Conservation (phyloP, 805 yeast genomes). For the Cyberlindnera suaveolens region DNA sequence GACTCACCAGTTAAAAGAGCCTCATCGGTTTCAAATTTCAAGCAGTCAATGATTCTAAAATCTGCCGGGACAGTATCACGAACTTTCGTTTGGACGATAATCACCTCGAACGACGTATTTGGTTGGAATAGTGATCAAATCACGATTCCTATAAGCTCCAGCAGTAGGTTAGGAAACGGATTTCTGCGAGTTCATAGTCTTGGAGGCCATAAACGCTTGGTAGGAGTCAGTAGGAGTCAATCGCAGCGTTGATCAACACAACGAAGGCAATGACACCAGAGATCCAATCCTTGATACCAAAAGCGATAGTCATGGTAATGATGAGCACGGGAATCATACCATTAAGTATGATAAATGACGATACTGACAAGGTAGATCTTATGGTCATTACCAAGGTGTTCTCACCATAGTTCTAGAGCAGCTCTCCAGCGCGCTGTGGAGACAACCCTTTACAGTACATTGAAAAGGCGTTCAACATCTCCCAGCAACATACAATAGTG, state of each 20-base stretch:
- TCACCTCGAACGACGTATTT: constrained; percentile 72
- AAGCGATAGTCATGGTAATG: too few species aligned
- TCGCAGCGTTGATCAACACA: constrained; percentile 52
- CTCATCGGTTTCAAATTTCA: not conserved
- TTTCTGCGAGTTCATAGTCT: constrained; percentile 70
- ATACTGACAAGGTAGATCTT: too few species aligned
- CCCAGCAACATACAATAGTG: too few species aligned
- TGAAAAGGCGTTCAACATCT: too few species aligned
- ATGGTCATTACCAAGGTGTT: too few species aligned
- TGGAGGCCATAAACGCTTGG: constrained; percentile 70
- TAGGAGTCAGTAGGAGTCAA: constrained; percentile 67
- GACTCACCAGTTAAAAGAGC: constrained; percentile 65
- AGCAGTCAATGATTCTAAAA: too few species aligned
- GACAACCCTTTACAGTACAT: too few species aligned
- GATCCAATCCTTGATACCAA: too few species aligned
- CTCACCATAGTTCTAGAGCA: too few species aligned
- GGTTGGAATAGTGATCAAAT: constrained; percentile 50
- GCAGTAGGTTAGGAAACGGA: constrained; percentile 69
- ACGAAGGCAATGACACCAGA: constrained; percentile 39
- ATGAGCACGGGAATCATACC: too few species aligned
- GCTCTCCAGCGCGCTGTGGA: too few species aligned
- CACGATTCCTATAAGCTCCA: constrained; percentile 55
- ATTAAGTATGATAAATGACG: too few species aligned
- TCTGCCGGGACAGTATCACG: constrained; percentile 51
- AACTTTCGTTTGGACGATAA: constrained; percentile 49